phyloP scores from a whole-genome alignment of 768 basidiomycete genomes.

The Rhizopogon vesiculosus region DNA sequence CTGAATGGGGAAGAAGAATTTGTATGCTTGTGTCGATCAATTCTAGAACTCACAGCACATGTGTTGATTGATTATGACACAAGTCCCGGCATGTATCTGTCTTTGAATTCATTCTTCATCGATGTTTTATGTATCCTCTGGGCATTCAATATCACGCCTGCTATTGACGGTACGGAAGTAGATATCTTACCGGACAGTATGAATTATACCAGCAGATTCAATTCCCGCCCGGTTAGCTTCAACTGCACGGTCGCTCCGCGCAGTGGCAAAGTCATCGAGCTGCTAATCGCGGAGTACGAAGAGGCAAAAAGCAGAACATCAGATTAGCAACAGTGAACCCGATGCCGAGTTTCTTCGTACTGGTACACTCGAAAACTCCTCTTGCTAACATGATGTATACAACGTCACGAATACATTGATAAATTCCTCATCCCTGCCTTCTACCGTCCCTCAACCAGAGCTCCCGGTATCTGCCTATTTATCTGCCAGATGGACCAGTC shows the following conservation, averaged over 20 bases:
- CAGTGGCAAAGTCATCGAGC: conserved; percentile 4
- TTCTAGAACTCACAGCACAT: neutral
- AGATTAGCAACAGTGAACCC: neutral
- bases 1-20: neutral
- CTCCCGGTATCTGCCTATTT: neutral
- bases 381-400: neutral
- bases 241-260: conserved; percentile 25
- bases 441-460: neutral
- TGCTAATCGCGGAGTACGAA: neutral
- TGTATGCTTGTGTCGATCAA: neutral
- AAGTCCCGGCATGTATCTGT: conserved; percentile 13
- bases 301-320: neutral
- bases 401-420: neutral
- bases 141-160: conserved; percentile 8
- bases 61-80: neutral
- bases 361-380: neutral
- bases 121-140: conserved; percentile 10
- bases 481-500: neutral
- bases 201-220: conserved; percentile 32
- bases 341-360: neutral
- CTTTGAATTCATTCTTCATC: conserved; percentile 13
- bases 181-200: conserved; percentile 15
- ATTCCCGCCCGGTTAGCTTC: conserved; percentile 28
- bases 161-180: neutral
- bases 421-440: neutral